Conservation (phyloP, 2,329 filamentous ascomycete species). For the Aquanectria penicillioides region DNA sequence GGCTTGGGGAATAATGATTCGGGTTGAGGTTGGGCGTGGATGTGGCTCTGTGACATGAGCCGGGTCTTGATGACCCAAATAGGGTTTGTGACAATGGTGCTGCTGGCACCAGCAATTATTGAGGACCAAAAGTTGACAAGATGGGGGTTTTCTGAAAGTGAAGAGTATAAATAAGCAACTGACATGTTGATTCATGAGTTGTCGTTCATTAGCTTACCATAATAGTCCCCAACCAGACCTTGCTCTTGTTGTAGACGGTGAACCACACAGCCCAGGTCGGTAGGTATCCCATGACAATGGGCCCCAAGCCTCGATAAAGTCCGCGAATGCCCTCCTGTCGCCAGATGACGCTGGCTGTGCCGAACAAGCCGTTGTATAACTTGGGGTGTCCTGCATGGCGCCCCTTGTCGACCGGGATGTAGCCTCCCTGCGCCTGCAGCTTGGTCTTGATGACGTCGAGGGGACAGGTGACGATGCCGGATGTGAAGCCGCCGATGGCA, state of each 20-base stretch:
- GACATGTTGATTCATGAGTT: not conserved
- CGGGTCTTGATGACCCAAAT: conserved; percentile 99
- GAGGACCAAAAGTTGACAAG: conserved; percentile 89
- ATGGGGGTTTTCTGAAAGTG: conserved; percentile 73
- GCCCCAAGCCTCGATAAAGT: conserved; percentile 91
- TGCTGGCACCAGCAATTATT: conserved; percentile 89
- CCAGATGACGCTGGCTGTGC: conserved; percentile 88
- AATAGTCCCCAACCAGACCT: conserved; percentile 75
- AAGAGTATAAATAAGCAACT: conserved; percentile 31
- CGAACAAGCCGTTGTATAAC: conserved; percentile 87
- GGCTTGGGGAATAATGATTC: conserved; percentile 58
- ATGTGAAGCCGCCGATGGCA: conserved; percentile 89
- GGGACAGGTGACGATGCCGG: conserved; percentile 93
- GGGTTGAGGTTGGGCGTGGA: conserved; percentile 48
- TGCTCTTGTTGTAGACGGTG: conserved; percentile 92
- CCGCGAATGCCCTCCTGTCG: conserved; percentile 87
- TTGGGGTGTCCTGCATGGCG: conserved; percentile 60
- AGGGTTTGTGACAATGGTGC: conserved; percentile 93
- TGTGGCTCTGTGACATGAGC: conserved; percentile 89
- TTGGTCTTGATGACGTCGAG: conserved; percentile 99
- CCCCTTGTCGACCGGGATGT: conserved; percentile 63
- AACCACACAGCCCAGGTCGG: conserved; percentile 99
- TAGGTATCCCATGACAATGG: conserved; percentile 94
- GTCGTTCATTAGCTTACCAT: conserved; percentile 59
- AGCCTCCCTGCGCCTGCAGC: conserved; percentile 92